phyloP scores from a whole-genome alignment of 108 stramenopile species.

The Pseudonitzschia delicatissima region DNA sequence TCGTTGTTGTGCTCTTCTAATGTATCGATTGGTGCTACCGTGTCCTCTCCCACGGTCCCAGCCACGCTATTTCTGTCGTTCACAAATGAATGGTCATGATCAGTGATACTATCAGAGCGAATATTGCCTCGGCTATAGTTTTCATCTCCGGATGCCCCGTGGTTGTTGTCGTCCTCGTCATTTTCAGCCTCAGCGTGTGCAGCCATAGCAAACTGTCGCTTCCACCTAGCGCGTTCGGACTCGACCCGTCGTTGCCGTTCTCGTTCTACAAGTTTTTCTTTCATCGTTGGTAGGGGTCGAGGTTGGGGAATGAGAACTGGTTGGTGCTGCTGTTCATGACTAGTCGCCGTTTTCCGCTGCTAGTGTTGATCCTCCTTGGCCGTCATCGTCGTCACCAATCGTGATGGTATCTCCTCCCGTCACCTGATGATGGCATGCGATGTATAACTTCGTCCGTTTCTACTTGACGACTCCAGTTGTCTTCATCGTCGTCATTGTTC shows the following conservation, averaged over 20 bases:
- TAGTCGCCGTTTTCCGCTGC: neutral
- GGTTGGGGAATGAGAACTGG: conserved; percentile 30
- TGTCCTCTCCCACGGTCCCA: conserved; percentile 50
- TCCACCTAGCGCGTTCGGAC: conserved; percentile 65
- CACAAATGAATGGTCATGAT: neutral
- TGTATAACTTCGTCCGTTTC: conserved; percentile 37
- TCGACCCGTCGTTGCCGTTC: conserved; percentile 74
- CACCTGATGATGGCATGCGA: conserved; percentile 8
- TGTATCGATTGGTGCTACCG: conserved; percentile 36
- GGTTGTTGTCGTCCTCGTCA: conserved; percentile 5
- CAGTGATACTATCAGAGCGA: conserved; percentile 18
- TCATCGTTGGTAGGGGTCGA: conserved; percentile 57
- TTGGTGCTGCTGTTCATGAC: neutral
- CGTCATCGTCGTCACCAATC: conserved; percentile 4
- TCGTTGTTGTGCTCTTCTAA: conserved; percentile 14
- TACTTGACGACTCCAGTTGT: conserved; percentile 49
- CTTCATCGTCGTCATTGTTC: conserved; percentile 24
- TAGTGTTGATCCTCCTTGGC: neutral
- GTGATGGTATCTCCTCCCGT: conserved; percentile 9
- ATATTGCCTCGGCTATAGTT: neutral
- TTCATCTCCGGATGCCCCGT: neutral
- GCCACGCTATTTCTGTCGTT: conserved; percentile 23
- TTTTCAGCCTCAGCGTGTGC: conserved; percentile 23
- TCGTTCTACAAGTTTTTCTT: conserved; percentile 69
- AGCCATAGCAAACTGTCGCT: conserved; percentile 64